Base-by-base conservation (phyloP, 345 rosid species). In the Citrus mangshanensis region DNA sequence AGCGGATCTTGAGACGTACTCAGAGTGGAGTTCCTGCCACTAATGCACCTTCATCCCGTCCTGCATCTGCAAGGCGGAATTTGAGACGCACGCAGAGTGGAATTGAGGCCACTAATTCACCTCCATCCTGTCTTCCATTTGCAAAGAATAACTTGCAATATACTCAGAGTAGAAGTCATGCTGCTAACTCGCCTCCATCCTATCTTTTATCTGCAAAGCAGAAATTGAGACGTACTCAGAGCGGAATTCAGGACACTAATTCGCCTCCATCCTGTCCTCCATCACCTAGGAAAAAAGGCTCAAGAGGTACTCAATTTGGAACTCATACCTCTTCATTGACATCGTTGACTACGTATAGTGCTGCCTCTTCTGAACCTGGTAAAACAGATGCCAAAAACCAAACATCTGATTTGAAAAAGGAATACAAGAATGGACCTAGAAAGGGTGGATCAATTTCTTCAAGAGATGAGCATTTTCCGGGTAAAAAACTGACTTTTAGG, bases 401-500 rank as follows among this genome's bases (percentile, higher is more conserved):
- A 46, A 46, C 51, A 46, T 46, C 51, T 46, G 51, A 12, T 13
- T 46, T 46, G 51, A 13, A 13, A 46, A 46, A 13, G 5, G 18
- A 46, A 46, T 12, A 46, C 18, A 46, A 46, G 51, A 46, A 46
- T 13, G 51, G 51, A 46, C 5, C 51, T 46, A 46, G 51, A 46
- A 46, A 46, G 18, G 51, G 18, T 46, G 51, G 73, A 72, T 71
- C 72, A 60, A 74, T 67, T 62, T 78, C 49, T 58, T 74, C 74
- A 46, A 85, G 79, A 59, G 74, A 81, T 7, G 81, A 80, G 54
- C 69, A 78, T 62, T 46, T 22, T 67, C 76, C 42, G 22, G 64
- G 80, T 60, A 58, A 64, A 68, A 82, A 80, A 72, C 40, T 87
- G 68, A 83, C 72, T 65, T 92, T 90, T 81, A 88, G 82, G 85